A percentile compares a stretch with the other conserved stretches of the same genome.
phyloP scores from a whole-genome alignment of 164 flowering plant species.

The Chimonanthus praecox region DNA sequence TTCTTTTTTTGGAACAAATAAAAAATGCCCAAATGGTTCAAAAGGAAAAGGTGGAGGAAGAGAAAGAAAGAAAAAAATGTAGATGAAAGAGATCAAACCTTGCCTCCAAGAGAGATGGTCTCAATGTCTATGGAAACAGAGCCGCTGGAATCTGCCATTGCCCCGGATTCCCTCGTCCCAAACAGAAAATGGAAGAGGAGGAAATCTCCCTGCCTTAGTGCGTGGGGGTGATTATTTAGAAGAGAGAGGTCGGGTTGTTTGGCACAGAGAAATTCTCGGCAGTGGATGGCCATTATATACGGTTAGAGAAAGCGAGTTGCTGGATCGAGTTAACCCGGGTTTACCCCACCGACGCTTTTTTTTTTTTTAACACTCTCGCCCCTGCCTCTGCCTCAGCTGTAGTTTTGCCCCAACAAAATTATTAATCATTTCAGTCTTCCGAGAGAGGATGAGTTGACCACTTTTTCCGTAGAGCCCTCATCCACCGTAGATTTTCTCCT shows the following conservation, averaged over 20 bases:
- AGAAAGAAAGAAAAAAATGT: neutral
- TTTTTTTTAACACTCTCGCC: too few relatives aligned
- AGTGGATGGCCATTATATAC: too few relatives aligned
- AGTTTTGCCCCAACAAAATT: too few relatives aligned
- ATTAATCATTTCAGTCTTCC: too few relatives aligned
- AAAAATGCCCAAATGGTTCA: neutral
- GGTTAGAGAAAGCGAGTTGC: too few relatives aligned
- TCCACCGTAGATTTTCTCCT: too few relatives aligned
- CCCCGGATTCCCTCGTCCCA: slow-evolving; percentile 15
- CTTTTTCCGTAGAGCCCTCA: too few relatives aligned
- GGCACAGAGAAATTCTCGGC: neutral
- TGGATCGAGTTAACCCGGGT: neutral
- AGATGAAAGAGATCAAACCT: slow-evolving; percentile 30
- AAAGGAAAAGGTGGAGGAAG: neutral
- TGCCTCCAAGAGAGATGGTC: slow-evolving; percentile 70
- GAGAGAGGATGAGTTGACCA: too few relatives aligned
- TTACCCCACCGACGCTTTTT: neutral
- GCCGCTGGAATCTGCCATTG: slow-evolving; percentile 58
- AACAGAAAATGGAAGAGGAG: neutral
- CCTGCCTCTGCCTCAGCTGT: too few relatives aligned
- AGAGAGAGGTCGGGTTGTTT: neutral
- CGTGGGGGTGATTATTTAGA: neutral
- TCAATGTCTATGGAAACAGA: slow-evolving; percentile 65
- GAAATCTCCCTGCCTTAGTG: neutral
- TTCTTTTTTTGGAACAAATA: neutral